Conservation (phyloP, 2,329 filamentous ascomycete species). For the Claviceps fusiformis region DNA sequence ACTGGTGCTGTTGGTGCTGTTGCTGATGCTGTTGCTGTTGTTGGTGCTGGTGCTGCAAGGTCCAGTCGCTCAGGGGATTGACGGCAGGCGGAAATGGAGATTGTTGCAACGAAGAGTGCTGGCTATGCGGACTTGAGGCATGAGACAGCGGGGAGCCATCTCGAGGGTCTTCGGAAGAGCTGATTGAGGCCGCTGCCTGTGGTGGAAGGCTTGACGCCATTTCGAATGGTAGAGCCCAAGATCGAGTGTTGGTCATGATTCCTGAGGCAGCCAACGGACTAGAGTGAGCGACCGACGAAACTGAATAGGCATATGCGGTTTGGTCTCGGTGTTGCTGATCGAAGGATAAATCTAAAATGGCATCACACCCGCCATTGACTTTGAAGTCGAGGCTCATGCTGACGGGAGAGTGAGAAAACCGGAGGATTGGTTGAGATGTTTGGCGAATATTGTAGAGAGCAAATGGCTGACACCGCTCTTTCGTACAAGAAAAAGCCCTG, state of each 20-base stretch:
- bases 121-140: conserved; percentile 37
- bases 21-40: conserved; percentile 29
- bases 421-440: conserved; percentile 17
- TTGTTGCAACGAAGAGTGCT: conserved; percentile 35
- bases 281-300: conserved; percentile 13
- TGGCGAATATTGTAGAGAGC: conserved; percentile 22
- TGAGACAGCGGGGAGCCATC: conserved; percentile 35
- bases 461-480: conserved; percentile 32
- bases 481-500: conserved; percentile 20
- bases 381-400: conserved; percentile 48
- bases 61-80: conserved; percentile 47
- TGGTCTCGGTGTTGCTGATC: conserved; percentile 45
- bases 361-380: conserved; percentile 40
- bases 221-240: conserved; percentile 40
- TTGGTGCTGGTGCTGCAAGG: conserved; percentile 41
- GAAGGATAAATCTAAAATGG: conserved; percentile 47
- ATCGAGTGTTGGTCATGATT: conserved; percentile 23
- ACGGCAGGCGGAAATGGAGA: conserved; percentile 39
- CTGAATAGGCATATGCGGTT: conserved; percentile 24
- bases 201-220: conserved; percentile 30
- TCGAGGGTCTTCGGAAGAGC: conserved; percentile 36
- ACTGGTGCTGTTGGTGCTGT: conserved; percentile 40
- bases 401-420: conserved; percentile 20
- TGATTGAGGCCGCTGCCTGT: conserved; percentile 29
- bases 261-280: conserved; percentile 19